Conservation (phyloP, 148 eudicot genomes). For the Persicaria maculosa region DNA sequence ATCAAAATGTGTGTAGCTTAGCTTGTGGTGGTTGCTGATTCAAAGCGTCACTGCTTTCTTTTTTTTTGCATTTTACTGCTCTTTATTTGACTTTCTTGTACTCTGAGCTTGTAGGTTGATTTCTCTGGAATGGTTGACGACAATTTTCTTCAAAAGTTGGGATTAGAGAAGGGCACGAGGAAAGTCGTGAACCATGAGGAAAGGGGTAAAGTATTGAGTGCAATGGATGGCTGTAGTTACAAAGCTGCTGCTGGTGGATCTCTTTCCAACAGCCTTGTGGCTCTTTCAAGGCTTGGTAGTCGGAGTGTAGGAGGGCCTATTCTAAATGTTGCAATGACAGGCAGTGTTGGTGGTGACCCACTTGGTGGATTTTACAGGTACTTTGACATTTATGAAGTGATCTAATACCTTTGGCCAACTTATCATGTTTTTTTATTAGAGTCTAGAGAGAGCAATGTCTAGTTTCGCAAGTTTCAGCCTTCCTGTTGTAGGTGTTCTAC, state of each 20-base stretch:
- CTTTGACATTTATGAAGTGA: neutral
- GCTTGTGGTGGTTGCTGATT: neutral
- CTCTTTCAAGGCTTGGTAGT: conserved; percentile 95
- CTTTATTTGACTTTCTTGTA: neutral
- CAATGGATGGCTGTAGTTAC: conserved; percentile 99
- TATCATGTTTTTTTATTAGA: neutral
- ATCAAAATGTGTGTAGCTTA: neutral
- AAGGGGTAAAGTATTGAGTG: conserved; percentile 79
- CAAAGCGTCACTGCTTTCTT: neutral
- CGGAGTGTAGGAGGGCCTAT: conserved; percentile 53
- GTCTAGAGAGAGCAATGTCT: neutral
- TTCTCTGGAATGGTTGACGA: conserved; percentile 91
- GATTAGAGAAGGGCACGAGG: conserved; percentile 82
- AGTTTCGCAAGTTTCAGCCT: neutral
- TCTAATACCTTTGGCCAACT: neutral
- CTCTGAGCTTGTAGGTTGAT: conserved; percentile 51
- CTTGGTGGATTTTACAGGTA: conserved; percentile 97
- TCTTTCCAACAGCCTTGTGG: conserved; percentile 89
- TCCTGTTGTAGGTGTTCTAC: neutral
- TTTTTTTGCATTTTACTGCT: neutral
- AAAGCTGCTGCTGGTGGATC: conserved; percentile 99
- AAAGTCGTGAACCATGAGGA: conserved; percentile 89
- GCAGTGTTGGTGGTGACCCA: conserved; percentile 96
- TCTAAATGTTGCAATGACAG: conserved; percentile 86
- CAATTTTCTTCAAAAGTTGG: conserved; percentile 63